Percentiles rank a stretch among this genome's conserved stretches.
Evolutionary conservation across 176 grass and related monocot species (phyloP).

Genomic region (Carex cristatella): DNA sequence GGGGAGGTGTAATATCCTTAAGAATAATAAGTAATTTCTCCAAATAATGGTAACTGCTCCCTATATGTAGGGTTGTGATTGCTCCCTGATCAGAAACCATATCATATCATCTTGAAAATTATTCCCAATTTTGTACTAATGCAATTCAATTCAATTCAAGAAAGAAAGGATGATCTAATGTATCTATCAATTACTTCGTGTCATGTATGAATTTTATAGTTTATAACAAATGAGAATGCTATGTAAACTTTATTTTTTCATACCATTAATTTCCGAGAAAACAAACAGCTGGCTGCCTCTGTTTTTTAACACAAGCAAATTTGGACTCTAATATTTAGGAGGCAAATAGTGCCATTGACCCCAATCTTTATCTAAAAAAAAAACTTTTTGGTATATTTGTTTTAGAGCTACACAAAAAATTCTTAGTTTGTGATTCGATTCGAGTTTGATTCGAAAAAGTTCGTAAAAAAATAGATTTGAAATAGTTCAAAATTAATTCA

Average conservation of each 20-base stretch:
- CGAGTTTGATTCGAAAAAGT: too few relatives aligned
- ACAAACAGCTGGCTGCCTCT: neutral
- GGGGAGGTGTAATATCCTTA: neutral
- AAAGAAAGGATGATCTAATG: neutral
- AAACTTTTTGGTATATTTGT: too few relatives aligned
- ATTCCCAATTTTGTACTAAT: neutral
- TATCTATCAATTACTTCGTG: neutral
- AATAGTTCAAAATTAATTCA: too few relatives aligned
- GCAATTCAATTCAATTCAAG: neutral
- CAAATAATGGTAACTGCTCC: neutral
- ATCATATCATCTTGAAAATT: neutral
- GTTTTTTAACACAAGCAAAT: neutral
- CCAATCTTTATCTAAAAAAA: too few relatives aligned
- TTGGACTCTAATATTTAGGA: neutral
- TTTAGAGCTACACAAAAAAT: too few relatives aligned
- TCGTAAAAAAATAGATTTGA: too few relatives aligned
- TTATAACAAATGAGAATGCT: neutral
- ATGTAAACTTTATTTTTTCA: neutral
- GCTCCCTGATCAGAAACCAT: neutral
- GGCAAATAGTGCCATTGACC: neutral
- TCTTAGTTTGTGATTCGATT: too few relatives aligned
- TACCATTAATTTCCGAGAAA: neutral
- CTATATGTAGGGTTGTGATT: neutral
- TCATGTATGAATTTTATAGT: neutral
- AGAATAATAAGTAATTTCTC: neutral